Conservation (phyloP, 2,329 filamentous ascomycete genomes). For the Cercospora janseana region DNA sequence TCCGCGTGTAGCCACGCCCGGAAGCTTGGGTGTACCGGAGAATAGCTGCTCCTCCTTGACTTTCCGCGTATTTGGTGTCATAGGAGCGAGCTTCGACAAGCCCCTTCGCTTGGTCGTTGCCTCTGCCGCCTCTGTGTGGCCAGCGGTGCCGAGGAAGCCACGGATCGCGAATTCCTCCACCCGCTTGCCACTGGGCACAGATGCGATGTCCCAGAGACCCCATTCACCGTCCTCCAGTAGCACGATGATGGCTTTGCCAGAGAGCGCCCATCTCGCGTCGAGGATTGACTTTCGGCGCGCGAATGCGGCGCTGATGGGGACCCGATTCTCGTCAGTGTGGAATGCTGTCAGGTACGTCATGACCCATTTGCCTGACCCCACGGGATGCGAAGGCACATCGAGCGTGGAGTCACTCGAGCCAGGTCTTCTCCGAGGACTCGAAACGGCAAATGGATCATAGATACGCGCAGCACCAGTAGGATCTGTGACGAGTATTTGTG, state of each 20-base stretch:
- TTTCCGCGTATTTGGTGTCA: conserved; percentile 53
- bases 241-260: conserved; percentile 48
- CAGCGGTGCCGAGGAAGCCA: conserved; percentile 33
- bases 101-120: conserved; percentile 36
- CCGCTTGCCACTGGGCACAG: conserved; percentile 22
- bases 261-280: conserved; percentile 49
- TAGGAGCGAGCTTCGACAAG: conserved; percentile 45
- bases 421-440: conserved; percentile 22
- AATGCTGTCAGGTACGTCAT: conserved; percentile 33
- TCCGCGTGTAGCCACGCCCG: conserved; percentile 38
- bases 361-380: conserved; percentile 31
- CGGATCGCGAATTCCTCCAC: conserved; percentile 33
- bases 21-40: conserved; percentile 39
- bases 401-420: conserved; percentile 29
- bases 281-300: conserved; percentile 49
- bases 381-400: conserved; percentile 4
- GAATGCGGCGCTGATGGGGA: conserved; percentile 31
- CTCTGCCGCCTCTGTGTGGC: conserved; percentile 24
- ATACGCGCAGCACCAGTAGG: conserved; percentile 56
- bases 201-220: conserved; percentile 51
- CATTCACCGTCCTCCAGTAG: conserved; percentile 53
- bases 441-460: conserved; percentile 52
- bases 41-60: conserved; percentile 48
- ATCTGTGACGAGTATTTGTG: conserved; percentile 54
- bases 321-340: conserved; percentile 19